Conservation (phyloP, 1,284 basidiomycete genomes). For the Sanghuangporus baumii region DNA sequence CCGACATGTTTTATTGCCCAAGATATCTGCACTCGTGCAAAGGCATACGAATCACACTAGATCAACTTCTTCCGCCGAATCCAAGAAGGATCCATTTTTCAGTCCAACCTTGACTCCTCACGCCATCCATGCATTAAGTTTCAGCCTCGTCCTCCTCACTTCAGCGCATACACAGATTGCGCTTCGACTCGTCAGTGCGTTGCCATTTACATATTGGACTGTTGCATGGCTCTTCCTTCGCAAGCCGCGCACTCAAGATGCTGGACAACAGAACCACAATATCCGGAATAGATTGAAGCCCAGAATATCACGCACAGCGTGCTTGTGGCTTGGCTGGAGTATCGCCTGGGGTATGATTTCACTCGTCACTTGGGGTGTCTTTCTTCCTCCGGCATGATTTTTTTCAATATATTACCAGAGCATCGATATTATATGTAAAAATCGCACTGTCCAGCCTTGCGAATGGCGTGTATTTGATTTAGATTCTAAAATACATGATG, state of each 20-base stretch:
- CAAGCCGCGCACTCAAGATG: conserved; percentile 27
- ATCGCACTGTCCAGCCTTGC: too few species aligned
- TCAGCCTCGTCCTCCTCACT: conserved; percentile 65
- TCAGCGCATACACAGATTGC: conserved; percentile 89
- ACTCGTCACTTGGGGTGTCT: conserved; percentile 78
- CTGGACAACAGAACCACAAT: neutral
- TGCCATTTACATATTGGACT: conserved; percentile 83
- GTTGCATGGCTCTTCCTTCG: conserved; percentile 58
- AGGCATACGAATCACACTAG: neutral
- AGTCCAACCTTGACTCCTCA: conserved; percentile 49
- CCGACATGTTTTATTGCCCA: conserved; percentile 19
- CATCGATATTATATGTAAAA: too few species aligned
- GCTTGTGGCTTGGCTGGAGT: conserved; percentile 65
- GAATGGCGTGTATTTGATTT: too few species aligned
- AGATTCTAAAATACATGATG: too few species aligned
- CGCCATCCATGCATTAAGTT: conserved; percentile 59
- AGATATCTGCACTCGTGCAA: conserved; percentile 5
- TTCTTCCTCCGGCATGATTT: conserved; percentile 84
- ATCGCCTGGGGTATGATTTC: conserved; percentile 70
- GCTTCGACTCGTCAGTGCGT: conserved; percentile 72
- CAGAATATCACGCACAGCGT: neutral
- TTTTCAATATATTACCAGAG: too few species aligned
- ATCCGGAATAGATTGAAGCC: neutral
- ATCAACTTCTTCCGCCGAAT: neutral
- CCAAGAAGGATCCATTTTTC: conserved; percentile 25